Base-by-base conservation (phyloP, 1,284 basidiomycete species). In the Puccinia coronata region DNA sequence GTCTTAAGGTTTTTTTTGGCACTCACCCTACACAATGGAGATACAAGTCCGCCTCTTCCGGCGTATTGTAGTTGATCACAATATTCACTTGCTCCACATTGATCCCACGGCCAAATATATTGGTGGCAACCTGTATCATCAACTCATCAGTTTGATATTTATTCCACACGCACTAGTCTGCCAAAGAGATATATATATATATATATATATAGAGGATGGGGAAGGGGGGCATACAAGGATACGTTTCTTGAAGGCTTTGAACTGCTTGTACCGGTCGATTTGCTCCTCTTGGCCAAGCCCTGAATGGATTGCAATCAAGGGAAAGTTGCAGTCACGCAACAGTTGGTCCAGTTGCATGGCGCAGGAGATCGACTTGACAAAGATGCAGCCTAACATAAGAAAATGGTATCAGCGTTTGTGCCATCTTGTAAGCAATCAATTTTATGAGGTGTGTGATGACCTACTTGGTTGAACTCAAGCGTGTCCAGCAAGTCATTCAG, bases 241-340 rank as follows among this genome's bases (percentile, higher is more conserved):
- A 85, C 97, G 95, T 89, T 98, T 99, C 88, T 99, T 97, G 84
- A 99, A 99, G 20, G 94, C 93, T 89, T 99, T 99, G 90, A 99
- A 99, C 80, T 96, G 95, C 77, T 94, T 93, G 89, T 99, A 99
- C n/a, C 96, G 92, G 82, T 90, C 91, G 87, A 99, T 99, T 83
- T 96, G 93, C 88, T 99, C 96, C 85, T 97, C 94, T 87, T 99
- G 97, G 57, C 91, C 89, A 47, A 99, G 88, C 49, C 92, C 95
- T 51, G 96, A 98, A 87, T 99, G 97, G 83, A 99, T 98, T 85
- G 92, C 93, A 86, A 99, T 99, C 86, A 92, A 94, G 0, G 97
- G 97, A 90, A 99, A 99, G 88, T 97, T 98, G 89, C 96, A 99
- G 77, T 96, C 95, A 61, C 96, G 93, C 63, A 99, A 89, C 20